Conservation (phyloP, 805 yeast species). For the Geotrichum ghanense region DNA sequence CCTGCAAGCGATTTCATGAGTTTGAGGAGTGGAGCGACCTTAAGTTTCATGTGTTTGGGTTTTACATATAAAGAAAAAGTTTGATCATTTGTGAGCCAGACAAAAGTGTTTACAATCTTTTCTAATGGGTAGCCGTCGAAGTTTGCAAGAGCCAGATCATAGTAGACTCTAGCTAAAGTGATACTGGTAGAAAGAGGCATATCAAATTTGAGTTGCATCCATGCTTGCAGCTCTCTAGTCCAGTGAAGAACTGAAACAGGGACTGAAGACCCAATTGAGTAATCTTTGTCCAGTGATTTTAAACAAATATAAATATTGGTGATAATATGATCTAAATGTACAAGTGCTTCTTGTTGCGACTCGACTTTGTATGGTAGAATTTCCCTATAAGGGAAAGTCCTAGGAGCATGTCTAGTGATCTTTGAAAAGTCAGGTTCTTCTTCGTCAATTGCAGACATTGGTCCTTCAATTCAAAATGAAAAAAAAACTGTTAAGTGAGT, state of each 20-base stretch:
- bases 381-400: constrained; percentile 30
- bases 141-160: constrained; percentile 55
- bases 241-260: constrained; percentile 69
- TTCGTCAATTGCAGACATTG: neutral
- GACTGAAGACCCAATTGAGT: constrained; percentile 44
- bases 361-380: constrained; percentile 70
- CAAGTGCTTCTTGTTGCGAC: constrained; percentile 52
- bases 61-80: constrained; percentile 24
- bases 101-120: constrained; percentile 52
- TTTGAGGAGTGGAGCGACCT: constrained; percentile 38
- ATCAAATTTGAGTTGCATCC: constrained; percentile 68
- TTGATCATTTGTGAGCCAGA: constrained; percentile 41
- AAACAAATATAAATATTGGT: constrained; percentile 71
- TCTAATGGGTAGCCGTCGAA: constrained; percentile 56
- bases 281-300: constrained; percentile 61
- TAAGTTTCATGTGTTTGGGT: constrained; percentile 33
- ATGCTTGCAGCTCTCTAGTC: constrained; percentile 74
- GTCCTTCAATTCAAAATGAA: no score
- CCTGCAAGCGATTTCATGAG: constrained; percentile 22
- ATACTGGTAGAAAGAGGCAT: constrained; percentile 59
- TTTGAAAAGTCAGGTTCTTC: neutral
- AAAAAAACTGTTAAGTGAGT: no score
- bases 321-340: constrained; percentile 68
- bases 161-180: constrained; percentile 56
- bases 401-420: constrained; percentile 20